Percentiles rank a stretch among this genome's conserved stretches.
Conservation (phyloP, 257 asterid genomes). For the Ehretia macrophylla region DNA sequence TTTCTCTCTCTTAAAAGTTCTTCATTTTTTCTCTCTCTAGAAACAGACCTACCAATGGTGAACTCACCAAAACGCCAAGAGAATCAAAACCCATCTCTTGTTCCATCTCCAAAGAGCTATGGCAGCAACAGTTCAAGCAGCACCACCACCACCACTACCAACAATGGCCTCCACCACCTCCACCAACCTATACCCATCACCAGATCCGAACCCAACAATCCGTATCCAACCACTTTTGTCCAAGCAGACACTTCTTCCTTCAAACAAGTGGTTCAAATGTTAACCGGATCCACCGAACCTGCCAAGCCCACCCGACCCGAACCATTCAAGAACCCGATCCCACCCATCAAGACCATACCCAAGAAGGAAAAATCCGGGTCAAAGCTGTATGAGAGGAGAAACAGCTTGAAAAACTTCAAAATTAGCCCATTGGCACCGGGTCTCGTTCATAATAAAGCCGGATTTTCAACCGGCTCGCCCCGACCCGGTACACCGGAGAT, state of each 20-base stretch:
- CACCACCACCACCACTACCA: conserved; percentile 2
- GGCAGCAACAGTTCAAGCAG: conserved; percentile 40
- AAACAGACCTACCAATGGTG: conserved; percentile 36
- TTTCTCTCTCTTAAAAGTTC: neutral
- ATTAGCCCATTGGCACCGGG: conserved; percentile 71
- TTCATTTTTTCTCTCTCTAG: too few species aligned
- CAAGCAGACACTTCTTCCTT: conserved; percentile 87
- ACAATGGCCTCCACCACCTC: conserved; percentile 23
- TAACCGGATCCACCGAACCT: conserved; percentile 73
- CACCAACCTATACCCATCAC: conserved; percentile 47
- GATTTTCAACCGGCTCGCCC: conserved; percentile 49
- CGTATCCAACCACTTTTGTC: conserved; percentile 93
- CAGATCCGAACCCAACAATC: conserved; percentile 86
- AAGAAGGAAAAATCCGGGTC: conserved; percentile 64
- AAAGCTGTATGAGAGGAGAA: conserved; percentile 77
- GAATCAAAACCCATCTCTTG: conserved; percentile 23
- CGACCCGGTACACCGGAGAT: conserved; percentile 53
- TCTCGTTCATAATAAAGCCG: conserved; percentile 26
- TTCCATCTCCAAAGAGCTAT: conserved; percentile 34
- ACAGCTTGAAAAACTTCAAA: conserved; percentile 77
- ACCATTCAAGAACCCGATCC: conserved; percentile 49
- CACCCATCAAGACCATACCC: conserved; percentile 64
- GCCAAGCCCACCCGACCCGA: conserved; percentile 45
- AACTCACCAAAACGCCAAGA: conserved; percentile 37
- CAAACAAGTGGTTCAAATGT: conserved; percentile 93